Evolutionary conservation across 495 filamentous ascomycete genomes (phyloP), one percentile per base, ranked within the genome.

Genomic region (Penicillium chermesinum): DNA sequence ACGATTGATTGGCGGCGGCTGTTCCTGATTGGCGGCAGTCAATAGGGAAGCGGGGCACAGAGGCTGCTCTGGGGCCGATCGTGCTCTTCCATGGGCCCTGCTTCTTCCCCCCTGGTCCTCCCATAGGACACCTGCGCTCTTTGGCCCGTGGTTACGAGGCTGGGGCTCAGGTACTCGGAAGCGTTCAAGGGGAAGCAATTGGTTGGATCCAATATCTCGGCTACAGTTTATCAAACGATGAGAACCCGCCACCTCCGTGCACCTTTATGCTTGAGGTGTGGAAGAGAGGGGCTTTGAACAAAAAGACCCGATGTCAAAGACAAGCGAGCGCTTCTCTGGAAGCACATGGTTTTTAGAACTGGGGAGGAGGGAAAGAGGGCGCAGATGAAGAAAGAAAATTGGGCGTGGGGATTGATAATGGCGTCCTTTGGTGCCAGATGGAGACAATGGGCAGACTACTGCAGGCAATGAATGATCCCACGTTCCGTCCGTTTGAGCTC

Each of bases 81-180:
- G 39, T 41, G 25, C 19, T 6, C 18, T 50, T 20, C 14, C 34
- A 18, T 17, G 15, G 17, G 17, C 38, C 13, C 4, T 37, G 12
- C 40, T 49, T 15, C 15, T 35, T 37, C 22, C 14, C 45, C 49
- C 49, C 49, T 48, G 44, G 52, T 43, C 49, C 44, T 32, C 48
- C 48, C 20, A 56, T 48, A 56, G 53, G 53, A 9, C 19, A 13
- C 4, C 15, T n/a, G 9, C 18, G 21, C 15, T 2, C 5, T 18
- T 40, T 22, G 44, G 35, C 35, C 51, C 46, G 22, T 46, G 52
- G 52, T 49, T 54, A 20, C 2, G 33, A 7, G 12, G 16, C 5
- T n/a, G 39, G 19, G 27, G 2, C 7, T 8, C 49, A 47, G 44
- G 49, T 41, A 48, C 46, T 27, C 21, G 30, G 42, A 8, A 7